Conservation (phyloP, 164 flowering plant species). For the Litsea cubeba region DNA sequence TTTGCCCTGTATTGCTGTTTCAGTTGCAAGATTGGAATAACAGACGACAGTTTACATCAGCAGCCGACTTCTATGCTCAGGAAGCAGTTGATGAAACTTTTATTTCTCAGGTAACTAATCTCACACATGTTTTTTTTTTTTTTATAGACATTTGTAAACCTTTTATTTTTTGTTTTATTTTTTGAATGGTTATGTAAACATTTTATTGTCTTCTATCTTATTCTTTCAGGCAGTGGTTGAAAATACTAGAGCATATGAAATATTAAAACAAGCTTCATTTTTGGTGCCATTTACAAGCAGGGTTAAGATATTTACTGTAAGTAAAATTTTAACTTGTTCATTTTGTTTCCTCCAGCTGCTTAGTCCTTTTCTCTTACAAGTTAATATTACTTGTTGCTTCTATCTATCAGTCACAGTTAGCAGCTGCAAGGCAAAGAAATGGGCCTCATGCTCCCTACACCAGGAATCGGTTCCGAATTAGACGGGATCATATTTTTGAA, state of each 20-base stretch:
- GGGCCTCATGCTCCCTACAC: slow-evolving; percentile 53
- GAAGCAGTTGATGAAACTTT: slow-evolving; percentile 78
- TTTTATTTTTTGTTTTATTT: neutral
- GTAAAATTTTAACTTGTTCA: slow-evolving; percentile 18
- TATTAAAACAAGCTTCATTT: slow-evolving; percentile 87
- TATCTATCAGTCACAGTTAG: slow-evolving; percentile 67
- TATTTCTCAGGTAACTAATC: slow-evolving; percentile 61
- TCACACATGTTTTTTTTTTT: neutral
- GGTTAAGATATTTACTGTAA: slow-evolving; percentile 83
- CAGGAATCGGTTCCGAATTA: slow-evolving; percentile 71
- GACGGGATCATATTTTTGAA: slow-evolving; percentile 86
- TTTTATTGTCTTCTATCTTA: slow-evolving; percentile 2
- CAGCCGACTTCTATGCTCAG: slow-evolving; percentile 87
- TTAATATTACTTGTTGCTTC: slow-evolving; percentile 1
- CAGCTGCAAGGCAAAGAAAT: slow-evolving; percentile 56
- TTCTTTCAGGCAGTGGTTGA: slow-evolving; percentile 65
- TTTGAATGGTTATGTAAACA: neutral
- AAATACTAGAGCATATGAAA: slow-evolving; percentile 71
- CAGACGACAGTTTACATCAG: slow-evolving; percentile 69
- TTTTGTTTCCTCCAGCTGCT: slow-evolving; percentile 2
- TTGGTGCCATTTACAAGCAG: slow-evolving; percentile 95
- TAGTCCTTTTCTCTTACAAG: neutral
- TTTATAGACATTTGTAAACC: neutral
- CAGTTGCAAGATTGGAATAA: slow-evolving; percentile 99
- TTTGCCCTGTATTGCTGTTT: slow-evolving; percentile 5